Conservation (phyloP, 768 basidiomycete species). For the Boletus reticulatus region DNA sequence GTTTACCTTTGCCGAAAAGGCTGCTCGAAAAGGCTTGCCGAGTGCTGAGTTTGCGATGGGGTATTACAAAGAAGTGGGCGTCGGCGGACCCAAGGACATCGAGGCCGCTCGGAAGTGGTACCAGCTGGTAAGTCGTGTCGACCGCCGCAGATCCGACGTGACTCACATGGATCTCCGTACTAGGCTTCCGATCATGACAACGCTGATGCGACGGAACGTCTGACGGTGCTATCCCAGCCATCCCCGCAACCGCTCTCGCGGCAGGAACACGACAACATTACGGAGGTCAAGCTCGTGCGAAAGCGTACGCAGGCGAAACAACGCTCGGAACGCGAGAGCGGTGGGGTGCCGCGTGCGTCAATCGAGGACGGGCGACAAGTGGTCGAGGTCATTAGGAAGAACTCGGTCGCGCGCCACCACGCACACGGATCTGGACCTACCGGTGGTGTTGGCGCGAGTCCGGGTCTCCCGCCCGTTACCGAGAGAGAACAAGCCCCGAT, state of each 20-base stretch:
- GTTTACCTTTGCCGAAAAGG: conserved; percentile 87
- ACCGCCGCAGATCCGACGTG: not conserved
- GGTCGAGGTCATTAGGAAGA: conserved; percentile 55
- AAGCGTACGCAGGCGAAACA: conserved; percentile 74
- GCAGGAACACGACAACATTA: conserved; percentile 75
- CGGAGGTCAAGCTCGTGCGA: conserved; percentile 78
- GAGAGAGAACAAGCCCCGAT: not conserved
- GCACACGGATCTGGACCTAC: not conserved
- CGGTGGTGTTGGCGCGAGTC: no score
- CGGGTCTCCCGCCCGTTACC: not conserved
- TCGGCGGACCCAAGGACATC: conserved; percentile 68
- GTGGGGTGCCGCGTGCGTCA: conserved; percentile 7
- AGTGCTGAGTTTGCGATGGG: conserved; percentile 95
- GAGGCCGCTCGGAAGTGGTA: conserved; percentile 79
- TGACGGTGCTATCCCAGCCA: conserved; percentile 63
- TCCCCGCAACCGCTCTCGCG: conserved; percentile 67
- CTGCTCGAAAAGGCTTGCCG: conserved; percentile 67
- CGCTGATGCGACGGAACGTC: conserved; percentile 71
- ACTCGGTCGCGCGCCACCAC: conserved; percentile 35
- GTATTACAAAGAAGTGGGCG: conserved; percentile 91
- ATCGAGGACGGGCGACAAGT: conserved; percentile 42
- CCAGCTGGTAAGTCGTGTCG: conserved; percentile 41
- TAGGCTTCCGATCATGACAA: conserved; percentile 74
- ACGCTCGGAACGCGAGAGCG: conserved; percentile 38
- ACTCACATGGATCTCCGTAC: not conserved